Evolutionary conservation across 1,284 basidiomycete genomes (phyloP), one percentile per base, ranked within the genome.

Genomic region (Naganishia sp.): DNA sequence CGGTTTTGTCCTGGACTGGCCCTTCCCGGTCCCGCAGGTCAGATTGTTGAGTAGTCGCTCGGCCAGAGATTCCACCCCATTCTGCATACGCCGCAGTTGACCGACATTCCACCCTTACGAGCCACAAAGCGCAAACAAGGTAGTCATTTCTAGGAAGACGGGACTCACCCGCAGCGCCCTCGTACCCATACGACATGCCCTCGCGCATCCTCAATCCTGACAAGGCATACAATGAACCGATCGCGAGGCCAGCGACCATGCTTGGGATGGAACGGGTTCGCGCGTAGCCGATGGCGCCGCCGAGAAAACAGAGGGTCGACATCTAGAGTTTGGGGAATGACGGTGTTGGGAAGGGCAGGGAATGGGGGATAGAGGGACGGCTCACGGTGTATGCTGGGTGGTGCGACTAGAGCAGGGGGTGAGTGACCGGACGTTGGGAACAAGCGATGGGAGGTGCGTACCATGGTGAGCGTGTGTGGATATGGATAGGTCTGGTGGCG

Each of bases 101-200:
- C 10, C 36, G 6, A 39, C 36, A 13, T 7, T 13, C 13, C 3
- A 7, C 13, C 10, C 13, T 39, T 13, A 7, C 36, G 10, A 39
- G 13, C 7, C 13, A 39, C 36, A 39, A 10, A 39, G 13, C 36
- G 13, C 36, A 39, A 13, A 39, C 36, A 39, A 13, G 28, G 5
- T 28, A 39, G 36, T 7, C 36, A 39, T 39, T 39, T 39, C 36
- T 3, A 39, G 9, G 36, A 39, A 9, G 6, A 39, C 33, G 15
- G 28, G n/a, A 67, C 71, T 55, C 43, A 70, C 71, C 68, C 21
- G 71, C 68, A 31, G 67, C 69, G 7, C 65, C 65, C 53, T 72
- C 71, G 54, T 72, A 72, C 7, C 70, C 71, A 56, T 71, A 72
- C 42, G 63, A 64, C 53, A 69, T 65, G 6, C 71, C 71, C 50